Base-by-base conservation (phyloP, 495 filamentous ascomycete genomes). In the Parachaetomium inaequale region DNA sequence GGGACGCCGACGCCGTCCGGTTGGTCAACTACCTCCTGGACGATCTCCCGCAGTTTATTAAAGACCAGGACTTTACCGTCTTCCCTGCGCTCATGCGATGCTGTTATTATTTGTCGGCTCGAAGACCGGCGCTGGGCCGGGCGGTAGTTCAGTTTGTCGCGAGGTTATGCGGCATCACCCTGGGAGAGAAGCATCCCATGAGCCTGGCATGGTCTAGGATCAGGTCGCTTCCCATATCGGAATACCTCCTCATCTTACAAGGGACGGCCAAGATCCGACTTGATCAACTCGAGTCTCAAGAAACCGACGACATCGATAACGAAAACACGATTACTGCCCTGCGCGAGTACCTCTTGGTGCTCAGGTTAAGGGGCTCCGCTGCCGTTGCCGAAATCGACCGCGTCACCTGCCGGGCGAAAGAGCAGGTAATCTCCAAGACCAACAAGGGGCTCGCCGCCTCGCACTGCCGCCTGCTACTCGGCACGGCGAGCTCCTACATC, bases 1-100 rank as follows among this genome's bases (percentile, higher is more conserved):
- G 25, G 15, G 59, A 62, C 29, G 63, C 61, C 29, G 60, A 66
- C n/a, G 54, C 55, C 1, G 61, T 68, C 3, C 53, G 52, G 3
- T 43, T 66, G 15, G 61, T 68, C 55, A 70, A 70, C 56, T n/a
- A 32, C 12, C 55, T 57, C 11, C 59, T 70, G 38, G 63, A 70
- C 36, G 50, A 68, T 34, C 53, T 70, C 8, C 47, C 45, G 2
- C 43, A 50, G 31, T 32, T 71, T 43, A 62, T 68, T n/a, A 58
- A 49, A 23, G 67, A 71, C 59, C 50, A 63, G 53, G 59, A 66
- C 49, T 55, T 36, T 8, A 42, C 63, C 5, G 23, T 65, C 17
- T 58, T 66, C 49, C 55, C 55, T 11, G 62, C 62, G 3, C 58
- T 70, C 11, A 38, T 68, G 43, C 55, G 58, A 1, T 58, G 53